Evolutionary conservation across 106 monocot species (phyloP), one percentile per base, ranked within the genome.

Genomic region (Dioscorea alata): DNA sequence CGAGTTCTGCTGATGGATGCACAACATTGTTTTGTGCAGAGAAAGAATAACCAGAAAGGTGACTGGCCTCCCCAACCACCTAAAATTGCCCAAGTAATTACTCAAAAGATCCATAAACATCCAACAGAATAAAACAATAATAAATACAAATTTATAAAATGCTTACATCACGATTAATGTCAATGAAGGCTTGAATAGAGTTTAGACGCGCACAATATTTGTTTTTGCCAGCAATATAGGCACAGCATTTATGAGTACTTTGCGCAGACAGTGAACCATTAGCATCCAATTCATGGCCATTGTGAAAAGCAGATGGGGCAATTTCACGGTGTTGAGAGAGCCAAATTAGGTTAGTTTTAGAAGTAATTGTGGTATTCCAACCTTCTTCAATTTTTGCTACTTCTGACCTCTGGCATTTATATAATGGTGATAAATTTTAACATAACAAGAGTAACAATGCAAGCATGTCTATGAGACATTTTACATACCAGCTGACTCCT

Each of bases 111-210:
- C 25, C n/a, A n/a, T n/a, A n/a, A 72, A 65, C 4, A 14, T 24
- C 23, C 17, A 49, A 10, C 17, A 22, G 21, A 19, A 49, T 14
- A 48, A 60, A 13, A 67, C 16, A 52, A 59, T 8, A 64, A 20
- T 48, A 17, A 0, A 7, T 16, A 52, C 35, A 15, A 31, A 42
- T 42, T 42, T 42, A 6, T 5, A 64, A 71, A 63, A 73, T 70
- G 33, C 87, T 90, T 75, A 99, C 99, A 76, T 99, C 99, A 73
- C 87, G 90, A 67, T 99, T 99, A 22, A 99, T 99, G 76, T 99
- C 99, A 76, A 69, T 67, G 68, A 80, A 99, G 34, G 90, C 84
- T 77, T 99, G 99, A 70, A 99, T 83, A 33, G 99, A 93, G 63
- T 99, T 90, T 65, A 99, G 71, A 6, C 99, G 87, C 59, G 78